Base-by-base conservation (phyloP, 257 asterid species). In the Primulina tabacum region DNA sequence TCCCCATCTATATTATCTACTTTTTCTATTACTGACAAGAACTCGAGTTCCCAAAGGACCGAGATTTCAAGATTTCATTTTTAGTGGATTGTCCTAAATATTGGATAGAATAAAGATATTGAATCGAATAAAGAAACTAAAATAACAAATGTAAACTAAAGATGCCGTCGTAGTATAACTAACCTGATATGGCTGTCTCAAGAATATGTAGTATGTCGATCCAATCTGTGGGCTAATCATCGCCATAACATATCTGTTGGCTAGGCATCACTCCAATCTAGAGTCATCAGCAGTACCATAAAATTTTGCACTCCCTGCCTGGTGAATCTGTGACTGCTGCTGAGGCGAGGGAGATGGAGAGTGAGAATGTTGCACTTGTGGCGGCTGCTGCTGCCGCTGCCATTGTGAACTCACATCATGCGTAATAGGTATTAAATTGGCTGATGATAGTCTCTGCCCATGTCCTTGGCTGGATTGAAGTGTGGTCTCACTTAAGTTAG, bases 101-200 rank as follows among this genome's bases (percentile, higher is more conserved):
- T 43, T 32, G 65, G 40, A 57, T 53, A 16, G 34, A 56, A 34
- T 53, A 60, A 64, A 63, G 64, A 34, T 24, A 18, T 47, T 28
- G 75, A 64, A 53, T 67, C 38, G 14, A 58, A 43, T 2, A 43
- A 63, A 10, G 37, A 60, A 21, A 43, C 53, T 43, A 43, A 11
- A 43, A 43, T 43, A 12, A 43, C n/a, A 43, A 14, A 14, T 43
- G 53, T 43, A 43, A 43, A 43, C 12, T 11, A 12, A 11, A 43
- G 9, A 43, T 50, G 20, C 60, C 64, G 73, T 56, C n/a, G 66
- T 65, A 64, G 64, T 71, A 5, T 1, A 68, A 32, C 81, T 64
- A 77, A 88, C 98, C 96, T 93, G 90, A 86, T 94, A 84, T 67
- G 62, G 78, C 73, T 61, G 75, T 78, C 82, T 67, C 69, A 24